Percentiles rank a stretch among this genome's conserved stretches.
Evolutionary conservation across 2,329 filamentous ascomycete genomes (phyloP).

Genomic region (Arthrobotrys megalospora): DNA sequence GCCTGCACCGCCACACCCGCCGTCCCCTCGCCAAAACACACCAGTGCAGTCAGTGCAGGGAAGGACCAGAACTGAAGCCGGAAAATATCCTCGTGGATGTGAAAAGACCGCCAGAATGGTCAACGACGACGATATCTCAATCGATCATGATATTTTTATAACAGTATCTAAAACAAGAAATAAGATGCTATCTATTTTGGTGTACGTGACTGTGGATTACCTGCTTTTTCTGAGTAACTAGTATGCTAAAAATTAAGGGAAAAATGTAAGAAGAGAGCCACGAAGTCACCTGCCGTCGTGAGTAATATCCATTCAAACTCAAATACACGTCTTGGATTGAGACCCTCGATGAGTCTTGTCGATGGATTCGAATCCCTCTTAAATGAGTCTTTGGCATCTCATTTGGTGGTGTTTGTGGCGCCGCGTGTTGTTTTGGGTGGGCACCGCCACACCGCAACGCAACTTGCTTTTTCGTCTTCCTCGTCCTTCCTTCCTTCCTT

Average conservation of each 20-base stretch:
- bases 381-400: constrained; percentile 31
- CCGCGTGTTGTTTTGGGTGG: constrained; percentile 22
- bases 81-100: constrained; percentile 3
- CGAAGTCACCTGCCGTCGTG: constrained; percentile 40
- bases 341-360: constrained; percentile 43
- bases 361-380: not conserved
- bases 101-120: not conserved
- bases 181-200: not conserved
- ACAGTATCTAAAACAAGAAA: not conserved
- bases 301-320: not conserved
- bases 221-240: not conserved
- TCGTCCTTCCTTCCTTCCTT: constrained; percentile 18
- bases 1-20: constrained; percentile 56
- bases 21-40: constrained; percentile 1
- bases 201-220: not conserved
- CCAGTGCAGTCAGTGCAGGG: too few species aligned
- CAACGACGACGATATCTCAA: not conserved
- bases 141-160: not conserved
- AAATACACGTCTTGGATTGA: constrained; percentile 28
- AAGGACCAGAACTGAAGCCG: too few species aligned
- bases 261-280: not conserved
- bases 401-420: constrained; percentile 56
- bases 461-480: constrained; percentile 10
- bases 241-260: not conserved
- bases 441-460: constrained; percentile 48